phyloP scores from a whole-genome alignment of 2,329 filamentous ascomycete genomes.

The Boeremia lycopersici region DNA sequence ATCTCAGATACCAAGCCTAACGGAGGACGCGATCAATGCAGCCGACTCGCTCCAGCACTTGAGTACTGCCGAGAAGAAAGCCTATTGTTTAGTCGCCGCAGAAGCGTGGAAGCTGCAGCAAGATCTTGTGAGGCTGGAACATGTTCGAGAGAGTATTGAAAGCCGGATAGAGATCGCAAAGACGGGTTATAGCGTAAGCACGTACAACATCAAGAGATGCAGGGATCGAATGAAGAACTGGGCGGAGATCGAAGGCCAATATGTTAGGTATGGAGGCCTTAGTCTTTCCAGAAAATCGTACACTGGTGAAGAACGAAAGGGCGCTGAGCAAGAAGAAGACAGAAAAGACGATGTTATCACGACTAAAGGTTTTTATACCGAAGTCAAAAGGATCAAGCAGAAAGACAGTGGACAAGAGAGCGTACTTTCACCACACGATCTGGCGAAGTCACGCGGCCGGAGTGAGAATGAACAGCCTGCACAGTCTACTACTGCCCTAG shows the following conservation, averaged over 20 bases:
- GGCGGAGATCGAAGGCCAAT: background rate
- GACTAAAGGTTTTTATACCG: background rate
- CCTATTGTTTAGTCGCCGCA: background rate
- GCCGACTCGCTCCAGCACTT: background rate
- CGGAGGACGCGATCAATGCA: background rate
- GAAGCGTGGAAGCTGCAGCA: slow-evolving; percentile 4
- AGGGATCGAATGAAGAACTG: background rate
- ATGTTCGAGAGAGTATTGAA: background rate
- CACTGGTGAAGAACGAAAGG: background rate
- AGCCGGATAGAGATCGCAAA: background rate
- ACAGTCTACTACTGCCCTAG: background rate
- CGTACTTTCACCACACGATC: background rate
- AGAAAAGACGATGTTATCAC: background rate
- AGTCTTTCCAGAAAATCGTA: background rate
- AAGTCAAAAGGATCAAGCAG: background rate
- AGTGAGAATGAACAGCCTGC: background rate
- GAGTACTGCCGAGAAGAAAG: background rate
- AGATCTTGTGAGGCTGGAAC: background rate
- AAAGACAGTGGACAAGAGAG: background rate
- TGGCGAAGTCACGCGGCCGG: background rate
- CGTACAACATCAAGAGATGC: background rate
- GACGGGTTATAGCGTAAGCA: background rate
- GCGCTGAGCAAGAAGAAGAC: background rate
- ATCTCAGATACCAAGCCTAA: background rate
- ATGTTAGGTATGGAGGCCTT: background rate